Evolutionary conservation across 148 eudicot genomes (phyloP).

Genomic region (Drosera capensis): DNA sequence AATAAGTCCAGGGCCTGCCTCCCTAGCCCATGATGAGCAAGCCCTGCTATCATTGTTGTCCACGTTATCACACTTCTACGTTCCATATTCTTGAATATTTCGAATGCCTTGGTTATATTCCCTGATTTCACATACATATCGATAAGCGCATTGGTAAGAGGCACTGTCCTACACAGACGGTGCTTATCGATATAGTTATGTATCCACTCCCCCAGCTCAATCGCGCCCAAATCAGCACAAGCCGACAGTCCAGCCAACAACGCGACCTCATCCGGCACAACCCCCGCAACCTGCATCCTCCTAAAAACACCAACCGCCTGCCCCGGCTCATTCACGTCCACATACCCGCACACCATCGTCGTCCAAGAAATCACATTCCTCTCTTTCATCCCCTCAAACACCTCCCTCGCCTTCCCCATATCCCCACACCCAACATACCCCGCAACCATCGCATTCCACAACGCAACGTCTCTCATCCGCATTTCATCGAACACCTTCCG

Average conservation of each 20-base stretch:
- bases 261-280: constrained; percentile 35
- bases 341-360: constrained; percentile 43
- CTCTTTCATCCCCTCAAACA: constrained; percentile 33
- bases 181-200: constrained; percentile 14
- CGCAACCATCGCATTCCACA: constrained; percentile 55
- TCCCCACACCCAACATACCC: constrained; percentile 27
- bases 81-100: constrained; percentile 23
- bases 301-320: constrained; percentile 30
- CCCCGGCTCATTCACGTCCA: constrained; percentile 15
- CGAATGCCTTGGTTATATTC: constrained; percentile 21
- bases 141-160: constrained; percentile 33
- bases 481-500: constrained; percentile 45
- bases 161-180: constrained; percentile 8
- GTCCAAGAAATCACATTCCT: constrained; percentile 78
- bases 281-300: constrained; percentile 26
- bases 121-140: constrained; percentile 64
- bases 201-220: constrained; percentile 39
- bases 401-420: constrained; percentile 16
- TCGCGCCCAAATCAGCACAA: constrained; percentile 43
- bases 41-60: constrained; percentile 45
- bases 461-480: constrained; percentile 18
- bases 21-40: constrained; percentile 44
- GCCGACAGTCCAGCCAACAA: constrained; percentile 40
- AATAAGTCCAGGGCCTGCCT: constrained; percentile 45
- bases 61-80: constrained; percentile 30